Evolutionary conservation across 805 yeast genomes (phyloP).

Genomic region (Blastobotrys peoriensis): DNA sequence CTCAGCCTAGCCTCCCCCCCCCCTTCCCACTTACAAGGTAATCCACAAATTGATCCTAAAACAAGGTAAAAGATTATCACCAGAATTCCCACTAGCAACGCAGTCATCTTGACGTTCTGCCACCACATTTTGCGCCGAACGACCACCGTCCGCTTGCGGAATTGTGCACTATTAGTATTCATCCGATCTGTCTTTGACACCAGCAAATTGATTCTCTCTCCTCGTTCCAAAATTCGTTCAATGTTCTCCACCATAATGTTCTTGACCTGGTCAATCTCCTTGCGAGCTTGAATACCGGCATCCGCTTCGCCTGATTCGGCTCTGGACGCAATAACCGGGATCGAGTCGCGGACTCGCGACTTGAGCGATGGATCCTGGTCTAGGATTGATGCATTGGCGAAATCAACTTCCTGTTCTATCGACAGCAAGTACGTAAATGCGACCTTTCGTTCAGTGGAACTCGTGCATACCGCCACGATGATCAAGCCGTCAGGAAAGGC

Average conservation of each 20-base stretch:
- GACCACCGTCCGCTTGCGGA: slow-evolving; percentile 60
- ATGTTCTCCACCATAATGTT: slow-evolving; percentile 68
- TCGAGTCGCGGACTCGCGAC: slow-evolving; percentile 7
- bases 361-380: background rate
- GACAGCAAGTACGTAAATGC: slow-evolving; percentile 22
- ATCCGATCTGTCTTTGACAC: slow-evolving; percentile 76
- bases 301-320: slow-evolving; percentile 22
- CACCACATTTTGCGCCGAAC: slow-evolving; percentile 68
- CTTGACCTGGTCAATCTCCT: slow-evolving; percentile 59
- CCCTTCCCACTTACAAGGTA: slow-evolving; percentile 10
- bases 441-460: slow-evolving; percentile 16
- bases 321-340: slow-evolving; percentile 2
- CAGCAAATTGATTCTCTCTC: slow-evolving; percentile 64
- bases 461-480: slow-evolving; percentile 23
- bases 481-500: slow-evolving; percentile 26
- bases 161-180: slow-evolving; percentile 59
- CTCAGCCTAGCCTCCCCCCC: too few species aligned
- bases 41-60: slow-evolving; percentile 5
- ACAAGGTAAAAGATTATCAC: background rate
- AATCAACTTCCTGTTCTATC: slow-evolving; percentile 11
- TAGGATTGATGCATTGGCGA: background rate
- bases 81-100: slow-evolving; percentile 2
- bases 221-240: slow-evolving; percentile 65
- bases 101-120: slow-evolving; percentile 34
- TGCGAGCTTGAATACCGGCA: slow-evolving; percentile 24